A percentile compares a stretch with the other conserved stretches of the same genome.
phyloP scores from a whole-genome alignment of 768 basidiomycete genomes.

The Hortiboletus campestris region DNA sequence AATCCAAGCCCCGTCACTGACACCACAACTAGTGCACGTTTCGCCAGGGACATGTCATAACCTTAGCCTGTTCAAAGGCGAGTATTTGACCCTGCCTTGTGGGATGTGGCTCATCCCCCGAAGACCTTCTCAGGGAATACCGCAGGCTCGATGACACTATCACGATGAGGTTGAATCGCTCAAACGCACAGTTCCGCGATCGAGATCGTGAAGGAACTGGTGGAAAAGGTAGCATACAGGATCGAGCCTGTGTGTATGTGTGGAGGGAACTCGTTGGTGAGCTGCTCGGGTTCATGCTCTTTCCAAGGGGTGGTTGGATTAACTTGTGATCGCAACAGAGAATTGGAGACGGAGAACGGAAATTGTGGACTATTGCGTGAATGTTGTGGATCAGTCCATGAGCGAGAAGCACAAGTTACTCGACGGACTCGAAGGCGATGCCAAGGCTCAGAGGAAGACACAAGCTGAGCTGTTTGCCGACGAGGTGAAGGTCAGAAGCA shows the following conservation, averaged over 20 bases:
- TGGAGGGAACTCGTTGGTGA: conserved; percentile 80
- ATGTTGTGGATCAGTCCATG: conserved; percentile 64
- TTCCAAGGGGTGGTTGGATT: conserved; percentile 16
- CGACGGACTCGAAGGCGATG: conserved; percentile 43
- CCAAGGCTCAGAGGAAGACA: conserved; percentile 44
- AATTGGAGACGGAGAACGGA: conserved; percentile 74
- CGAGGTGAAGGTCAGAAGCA: conserved; percentile 62
- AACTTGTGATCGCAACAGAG: conserved; percentile 33
- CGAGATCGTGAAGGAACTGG: conserved; percentile 51
- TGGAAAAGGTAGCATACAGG: conserved; percentile 56
- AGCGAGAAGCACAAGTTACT: conserved; percentile 51
- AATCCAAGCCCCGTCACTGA: conserved; percentile 58
- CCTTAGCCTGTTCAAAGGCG: conserved; percentile 73
- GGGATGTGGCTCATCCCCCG: conserved; percentile 15
- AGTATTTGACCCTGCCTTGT: conserved; percentile 8
- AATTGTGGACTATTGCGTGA: conserved; percentile 74
- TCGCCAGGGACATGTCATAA: conserved; percentile 72
- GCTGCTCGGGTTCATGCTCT: conserved; percentile 27
- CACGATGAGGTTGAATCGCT: conserved; percentile 77
- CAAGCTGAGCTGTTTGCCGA: conserved; percentile 61
- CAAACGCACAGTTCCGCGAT: conserved; percentile 73
- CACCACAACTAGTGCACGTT: conserved; percentile 67
- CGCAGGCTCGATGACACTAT: conserved; percentile 78
- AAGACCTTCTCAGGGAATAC: conserved; percentile 82
- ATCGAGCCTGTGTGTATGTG: conserved; percentile 70